Evolutionary conservation across 768 basidiomycete species (phyloP).

Genomic region (Pleurotus sapidus): DNA sequence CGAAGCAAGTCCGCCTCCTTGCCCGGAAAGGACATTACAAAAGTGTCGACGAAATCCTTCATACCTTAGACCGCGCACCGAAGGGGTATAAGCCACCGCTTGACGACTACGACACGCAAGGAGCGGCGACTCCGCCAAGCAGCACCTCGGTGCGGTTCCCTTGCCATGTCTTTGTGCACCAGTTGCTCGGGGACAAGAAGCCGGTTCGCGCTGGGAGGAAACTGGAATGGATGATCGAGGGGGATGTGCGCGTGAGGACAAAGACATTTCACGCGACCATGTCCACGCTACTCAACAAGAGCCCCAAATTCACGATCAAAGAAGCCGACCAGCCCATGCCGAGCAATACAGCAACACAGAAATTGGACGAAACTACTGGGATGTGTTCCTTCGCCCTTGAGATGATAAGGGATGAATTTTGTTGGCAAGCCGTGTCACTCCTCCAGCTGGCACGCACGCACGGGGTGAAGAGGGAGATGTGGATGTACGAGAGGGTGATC

Average conservation of each 20-base stretch:
- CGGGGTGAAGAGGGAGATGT: slow-evolving; percentile 1
- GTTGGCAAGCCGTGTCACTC: neutral
- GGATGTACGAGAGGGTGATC: slow-evolving; percentile 2
- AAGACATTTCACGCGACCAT: neutral
- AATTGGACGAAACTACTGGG: neutral
- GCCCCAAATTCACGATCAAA: neutral
- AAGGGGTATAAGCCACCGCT: too few species aligned
- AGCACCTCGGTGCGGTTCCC: neutral
- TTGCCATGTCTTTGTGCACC: neutral
- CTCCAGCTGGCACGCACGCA: neutral
- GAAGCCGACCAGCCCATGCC: neutral
- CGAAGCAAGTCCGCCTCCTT: too few species aligned
- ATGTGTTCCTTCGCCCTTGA: neutral
- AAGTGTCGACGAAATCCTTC: too few species aligned
- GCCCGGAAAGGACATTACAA: too few species aligned
- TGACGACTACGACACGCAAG: too few species aligned
- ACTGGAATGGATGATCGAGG: neutral
- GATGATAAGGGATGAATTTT: neutral
- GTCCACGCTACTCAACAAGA: neutral
- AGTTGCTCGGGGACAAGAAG: neutral
- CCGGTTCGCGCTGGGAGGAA: neutral
- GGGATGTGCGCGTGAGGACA: neutral
- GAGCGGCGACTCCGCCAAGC: too few species aligned
- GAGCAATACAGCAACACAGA: neutral
- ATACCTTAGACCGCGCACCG: too few species aligned